These are phyloP conservation scores for Tylopilus subfusipes DNA, from an alignment of 768 basidiomycete species.

Conservation along the genomic window DNA sequence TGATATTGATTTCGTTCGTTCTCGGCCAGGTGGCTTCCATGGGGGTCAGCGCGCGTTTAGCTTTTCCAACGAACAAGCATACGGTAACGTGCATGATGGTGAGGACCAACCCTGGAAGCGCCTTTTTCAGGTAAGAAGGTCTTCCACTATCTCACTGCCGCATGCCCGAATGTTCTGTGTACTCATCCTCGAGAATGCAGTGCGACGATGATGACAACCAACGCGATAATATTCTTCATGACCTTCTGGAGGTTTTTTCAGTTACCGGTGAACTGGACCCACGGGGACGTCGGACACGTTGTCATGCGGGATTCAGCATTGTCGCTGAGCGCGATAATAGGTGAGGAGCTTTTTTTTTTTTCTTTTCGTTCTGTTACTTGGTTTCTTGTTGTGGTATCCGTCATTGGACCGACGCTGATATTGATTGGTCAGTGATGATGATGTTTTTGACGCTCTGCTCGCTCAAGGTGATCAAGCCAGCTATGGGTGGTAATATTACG, in stretches of 20 bases:
- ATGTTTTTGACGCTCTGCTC: constrained; percentile 19
- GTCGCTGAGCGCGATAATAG: constrained; percentile 5
- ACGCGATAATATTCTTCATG: constrained; percentile 14
- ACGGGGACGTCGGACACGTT: neutral
- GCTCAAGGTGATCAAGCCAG: constrained; percentile 7
- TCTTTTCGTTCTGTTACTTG: too few species aligned
- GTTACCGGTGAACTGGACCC: constrained; percentile 10
- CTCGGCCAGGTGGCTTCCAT: constrained; percentile 15
- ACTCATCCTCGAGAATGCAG: constrained; percentile 1
- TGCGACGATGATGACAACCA: constrained; percentile 18
- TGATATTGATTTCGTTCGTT: constrained; percentile 8
- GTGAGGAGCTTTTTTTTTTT: constrained; percentile 7
- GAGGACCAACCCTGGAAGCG: constrained; percentile 9
- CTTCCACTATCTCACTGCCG: too few species aligned
- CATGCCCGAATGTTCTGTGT: too few species aligned
- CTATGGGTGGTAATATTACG: constrained; percentile 17
- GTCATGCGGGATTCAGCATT: constrained; percentile 18
- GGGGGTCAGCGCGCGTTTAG: constrained; percentile 12
- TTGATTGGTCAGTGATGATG: constrained; percentile 8
- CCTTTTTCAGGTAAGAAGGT: constrained; percentile 20
- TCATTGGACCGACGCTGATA: neutral
- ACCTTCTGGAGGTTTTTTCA: constrained; percentile 17
- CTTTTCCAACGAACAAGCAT: constrained; percentile 7
- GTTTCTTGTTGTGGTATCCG: too few species aligned
- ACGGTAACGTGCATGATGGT: constrained; percentile 17